Percentiles rank a stretch among this genome's conserved stretches.
phyloP scores from a whole-genome alignment of 2,329 filamentous ascomycete genomes.

The Paecilomyces sp. region DNA sequence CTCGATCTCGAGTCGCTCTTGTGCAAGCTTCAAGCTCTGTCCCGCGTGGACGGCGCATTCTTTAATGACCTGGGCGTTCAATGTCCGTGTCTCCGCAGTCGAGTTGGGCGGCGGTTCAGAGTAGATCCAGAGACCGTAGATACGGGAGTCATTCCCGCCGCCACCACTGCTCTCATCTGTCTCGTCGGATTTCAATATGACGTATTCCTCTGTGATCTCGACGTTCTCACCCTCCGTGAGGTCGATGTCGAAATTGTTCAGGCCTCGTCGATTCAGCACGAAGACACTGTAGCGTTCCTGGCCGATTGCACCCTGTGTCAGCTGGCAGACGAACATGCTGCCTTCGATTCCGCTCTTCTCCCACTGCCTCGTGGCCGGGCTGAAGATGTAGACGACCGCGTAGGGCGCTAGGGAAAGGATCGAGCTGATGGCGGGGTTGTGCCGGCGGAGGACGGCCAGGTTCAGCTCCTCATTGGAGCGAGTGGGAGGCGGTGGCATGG shows the following conservation, averaged over 20 bases:
- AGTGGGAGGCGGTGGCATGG: constrained; percentile 34
- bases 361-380: constrained; percentile 60
- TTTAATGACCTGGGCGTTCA: constrained; percentile 49
- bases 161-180: constrained; percentile 11
- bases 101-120: constrained; percentile 51
- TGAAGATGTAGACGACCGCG: constrained; percentile 78
- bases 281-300: constrained; percentile 54
- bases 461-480: constrained; percentile 83
- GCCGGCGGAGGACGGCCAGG: constrained; percentile 71
- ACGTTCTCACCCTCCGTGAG: constrained; percentile 53
- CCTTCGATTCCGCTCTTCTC: constrained; percentile 82
- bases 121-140: constrained; percentile 60
- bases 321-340: constrained; percentile 76
- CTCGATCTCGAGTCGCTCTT: constrained; percentile 29
- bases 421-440: constrained; percentile 64
- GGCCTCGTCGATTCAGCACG: constrained; percentile 63
- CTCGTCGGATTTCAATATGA: constrained; percentile 49
- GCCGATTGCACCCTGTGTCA: constrained; percentile 36
- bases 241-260: constrained; percentile 64
- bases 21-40: constrained; percentile 39
- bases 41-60: constrained; percentile 49
- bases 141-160: constrained; percentile 21
- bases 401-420: constrained; percentile 80
- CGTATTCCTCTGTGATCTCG: constrained; percentile 56
- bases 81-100: constrained; percentile 44